Evolutionary conservation across 805 yeast genomes (phyloP).

Genomic region (Saccharomycopsis sp.): DNA sequence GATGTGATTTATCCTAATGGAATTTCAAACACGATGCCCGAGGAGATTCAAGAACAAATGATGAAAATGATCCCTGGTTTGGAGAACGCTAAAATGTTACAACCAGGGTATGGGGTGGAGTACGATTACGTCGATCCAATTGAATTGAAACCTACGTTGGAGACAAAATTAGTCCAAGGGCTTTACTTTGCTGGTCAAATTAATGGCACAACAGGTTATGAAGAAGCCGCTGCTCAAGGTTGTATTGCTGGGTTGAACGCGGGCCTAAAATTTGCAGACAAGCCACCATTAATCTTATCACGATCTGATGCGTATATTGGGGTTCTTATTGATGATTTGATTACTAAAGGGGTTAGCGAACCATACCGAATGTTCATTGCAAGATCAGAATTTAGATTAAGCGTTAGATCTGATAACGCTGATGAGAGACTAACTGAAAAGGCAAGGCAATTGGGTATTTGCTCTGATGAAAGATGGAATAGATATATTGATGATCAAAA

Average conservation of each 20-base stretch:
- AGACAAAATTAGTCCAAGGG: conserved; percentile 74
- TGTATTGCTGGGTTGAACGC: conserved; percentile 94
- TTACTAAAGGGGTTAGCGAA: conserved; percentile 92
- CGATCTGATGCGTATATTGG: conserved; percentile 89
- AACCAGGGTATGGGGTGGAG: conserved; percentile 99
- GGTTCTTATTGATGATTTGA: conserved; percentile 85
- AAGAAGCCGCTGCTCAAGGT: conserved; percentile 98
- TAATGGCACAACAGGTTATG: conserved; percentile 98
- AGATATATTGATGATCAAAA: conserved; percentile 38
- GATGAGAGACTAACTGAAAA: conserved; percentile 70
- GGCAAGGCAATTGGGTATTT: conserved; percentile 64
- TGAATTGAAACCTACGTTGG: conserved; percentile 68
- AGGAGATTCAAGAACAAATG: conserved; percentile 74
- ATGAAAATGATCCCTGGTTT: conserved; percentile 79
- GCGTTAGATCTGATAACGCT: conserved; percentile 91
- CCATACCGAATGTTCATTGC: conserved; percentile 98
- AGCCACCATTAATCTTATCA: conserved; percentile 45
- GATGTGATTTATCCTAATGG: conserved; percentile 95
- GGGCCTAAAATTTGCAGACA: conserved; percentile 45
- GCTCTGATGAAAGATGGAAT: conserved; percentile 50
- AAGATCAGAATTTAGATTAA: conserved; percentile 85
- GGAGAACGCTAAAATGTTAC: conserved; percentile 79
- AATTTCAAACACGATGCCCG: conserved; percentile 93
- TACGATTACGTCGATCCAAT: conserved; percentile 95
- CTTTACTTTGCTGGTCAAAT: conserved; percentile 93